Conservation (phyloP, 371 early-diverging fungal genomes). For the Rhizoclosmatium hyalinum region DNA sequence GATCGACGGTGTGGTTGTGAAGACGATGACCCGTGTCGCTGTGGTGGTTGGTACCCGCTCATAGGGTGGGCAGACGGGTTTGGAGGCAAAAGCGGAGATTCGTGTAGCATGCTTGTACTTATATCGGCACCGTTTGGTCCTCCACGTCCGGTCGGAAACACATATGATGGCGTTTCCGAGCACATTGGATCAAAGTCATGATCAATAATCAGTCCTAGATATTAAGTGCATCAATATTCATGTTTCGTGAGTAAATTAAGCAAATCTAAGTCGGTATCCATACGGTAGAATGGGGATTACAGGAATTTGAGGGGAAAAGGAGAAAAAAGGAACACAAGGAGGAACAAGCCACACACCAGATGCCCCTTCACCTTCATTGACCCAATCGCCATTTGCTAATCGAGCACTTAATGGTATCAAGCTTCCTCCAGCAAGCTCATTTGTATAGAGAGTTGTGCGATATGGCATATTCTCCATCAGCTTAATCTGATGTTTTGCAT, state of each 20-base stretch:
- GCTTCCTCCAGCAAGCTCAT: background rate
- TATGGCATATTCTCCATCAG: conserved; percentile 1
- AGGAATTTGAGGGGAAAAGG: too few relatives aligned
- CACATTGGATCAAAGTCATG: background rate
- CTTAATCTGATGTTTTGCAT: background rate
- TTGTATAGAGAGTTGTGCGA: background rate
- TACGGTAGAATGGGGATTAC: background rate
- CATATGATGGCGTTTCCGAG: conserved; percentile 7
- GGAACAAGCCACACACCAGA: too few relatives aligned
- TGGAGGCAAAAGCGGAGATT: conserved; percentile 10
- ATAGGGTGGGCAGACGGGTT: conserved; percentile 1
- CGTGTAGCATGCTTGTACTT: conserved; percentile 21
- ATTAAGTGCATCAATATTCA: too few relatives aligned
- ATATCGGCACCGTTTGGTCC: conserved; percentile 4
- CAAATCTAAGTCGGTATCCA: background rate
- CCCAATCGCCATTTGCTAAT: conserved; percentile 4
- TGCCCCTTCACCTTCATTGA: background rate
- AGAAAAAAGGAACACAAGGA: too few relatives aligned
- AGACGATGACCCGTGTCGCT: background rate
- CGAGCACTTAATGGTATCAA: background rate
- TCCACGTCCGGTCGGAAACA: background rate
- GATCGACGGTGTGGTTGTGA: background rate
- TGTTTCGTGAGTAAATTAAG: background rate
- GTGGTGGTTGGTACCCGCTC: background rate
- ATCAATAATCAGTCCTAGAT: background rate